Evolutionary conservation across 108 stramenopile genomes (phyloP), one percentile per base, ranked within the genome.

Genomic region (Discostella stelligeroides): DNA sequence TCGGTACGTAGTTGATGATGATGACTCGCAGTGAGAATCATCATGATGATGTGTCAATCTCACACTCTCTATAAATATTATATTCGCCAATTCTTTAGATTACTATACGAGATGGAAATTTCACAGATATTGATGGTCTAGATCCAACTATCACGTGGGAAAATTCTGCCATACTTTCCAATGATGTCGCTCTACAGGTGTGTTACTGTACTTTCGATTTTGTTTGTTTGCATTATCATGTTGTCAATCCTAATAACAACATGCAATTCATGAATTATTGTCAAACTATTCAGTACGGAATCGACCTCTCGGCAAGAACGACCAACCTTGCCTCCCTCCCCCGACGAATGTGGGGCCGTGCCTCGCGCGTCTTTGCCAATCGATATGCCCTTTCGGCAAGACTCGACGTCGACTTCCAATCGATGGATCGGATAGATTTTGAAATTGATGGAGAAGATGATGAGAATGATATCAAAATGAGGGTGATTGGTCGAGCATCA

Each of bases 311-410:
- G 21, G 89, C 83, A 40, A 73, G 79, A 42, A 95, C 94, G 34
- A 84, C 85, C 61, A 90, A 95, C 79, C 63, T 95, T 50, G 89
- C 94, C 38, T 86, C 91, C 57, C 89, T 95, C 68, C 94, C 94
- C 41, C 75, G 85, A 15, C 65, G 80, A 47, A 70, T 92, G 63
- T 95, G 91, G 90, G 94, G 91, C n/a, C 84, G 84, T 50, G 91
- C 90, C 28, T 73, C 75, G 39, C 88, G 86, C 60, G 46, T 73
- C 39, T 80, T 91, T 54, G 63, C 72, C 48, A 87, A 78, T 48
- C 77, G 87, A 65, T 92, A 88, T 85, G 89, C 88, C 18, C 78
- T 92, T 7, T 83, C 88, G 29, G 86, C 91, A 21, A 85, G 90
- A 50, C 90, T 91, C 60, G 86, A 90, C 9, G 53, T 88, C 34